A percentile compares a stretch with the other conserved stretches of the same genome.
phyloP scores from a whole-genome alignment of 176 grass and related monocot genomes.

The Hyparrhenia diplandra region DNA sequence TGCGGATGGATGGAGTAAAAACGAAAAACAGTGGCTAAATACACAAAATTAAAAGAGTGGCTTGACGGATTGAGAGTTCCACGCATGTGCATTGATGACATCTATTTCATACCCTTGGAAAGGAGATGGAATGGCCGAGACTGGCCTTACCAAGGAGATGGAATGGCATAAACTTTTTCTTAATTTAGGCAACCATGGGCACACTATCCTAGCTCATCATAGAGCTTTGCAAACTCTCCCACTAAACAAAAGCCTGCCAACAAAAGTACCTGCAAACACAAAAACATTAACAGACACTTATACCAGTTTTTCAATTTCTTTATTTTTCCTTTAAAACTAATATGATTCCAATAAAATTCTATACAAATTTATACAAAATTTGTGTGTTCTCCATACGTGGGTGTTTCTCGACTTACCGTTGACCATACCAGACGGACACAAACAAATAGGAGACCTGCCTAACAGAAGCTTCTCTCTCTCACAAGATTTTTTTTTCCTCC shows the following conservation, averaged over 20 bases:
- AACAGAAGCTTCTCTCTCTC: constrained; percentile 9
- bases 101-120: neutral
- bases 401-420: neutral
- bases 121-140: neutral
- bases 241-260: neutral
- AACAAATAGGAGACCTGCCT: constrained; percentile 14
- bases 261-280: neutral
- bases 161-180: no score
- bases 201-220: neutral
- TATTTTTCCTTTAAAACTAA: neutral
- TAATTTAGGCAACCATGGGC: no score
- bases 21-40: no score
- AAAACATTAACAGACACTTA: neutral
- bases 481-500: neutral
- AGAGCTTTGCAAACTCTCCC: neutral
- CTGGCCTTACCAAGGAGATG: no score
- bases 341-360: no score
- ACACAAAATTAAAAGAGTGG: no score
- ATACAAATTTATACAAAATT: neutral
- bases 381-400: neutral
- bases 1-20: no score
- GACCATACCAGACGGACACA: neutral
- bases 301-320: neutral
- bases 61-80: no score
- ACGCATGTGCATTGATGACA: no score